Percentiles rank a stretch among this genome's conserved stretches.
Evolutionary conservation across 2,329 filamentous ascomycete genomes (phyloP).

Genomic region (Nemania sp.): DNA sequence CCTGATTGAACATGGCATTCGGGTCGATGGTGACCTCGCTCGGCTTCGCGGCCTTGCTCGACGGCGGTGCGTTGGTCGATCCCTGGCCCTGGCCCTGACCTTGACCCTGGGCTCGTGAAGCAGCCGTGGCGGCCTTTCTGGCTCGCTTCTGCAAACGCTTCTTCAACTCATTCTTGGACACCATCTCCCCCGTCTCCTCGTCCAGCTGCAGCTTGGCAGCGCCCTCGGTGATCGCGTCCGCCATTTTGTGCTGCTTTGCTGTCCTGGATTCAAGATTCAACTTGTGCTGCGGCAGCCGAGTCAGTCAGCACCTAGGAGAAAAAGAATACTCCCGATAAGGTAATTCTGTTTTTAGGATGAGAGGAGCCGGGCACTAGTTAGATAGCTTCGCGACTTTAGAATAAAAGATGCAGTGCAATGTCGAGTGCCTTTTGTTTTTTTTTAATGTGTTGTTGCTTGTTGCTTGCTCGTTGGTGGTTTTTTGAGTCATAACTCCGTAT

Average conservation of each 20-base stretch:
- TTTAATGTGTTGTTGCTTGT: too few relatives aligned
- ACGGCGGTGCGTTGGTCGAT: slow-evolving; percentile 33
- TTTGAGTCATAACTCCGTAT: background rate
- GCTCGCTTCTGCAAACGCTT: slow-evolving; percentile 62
- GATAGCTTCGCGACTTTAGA: background rate
- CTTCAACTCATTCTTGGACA: slow-evolving; percentile 66
- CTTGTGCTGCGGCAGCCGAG: background rate
- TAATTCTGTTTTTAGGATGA: background rate
- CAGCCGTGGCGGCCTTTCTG: slow-evolving; percentile 56
- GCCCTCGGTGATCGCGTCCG: background rate
- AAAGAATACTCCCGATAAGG: background rate
- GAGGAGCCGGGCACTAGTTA: too few relatives aligned
- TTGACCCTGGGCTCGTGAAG: slow-evolving; percentile 45
- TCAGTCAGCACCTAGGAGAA: background rate
- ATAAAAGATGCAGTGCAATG: background rate
- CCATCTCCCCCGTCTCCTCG: slow-evolving; percentile 63
- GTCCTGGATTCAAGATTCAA: background rate
- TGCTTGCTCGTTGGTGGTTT: background rate
- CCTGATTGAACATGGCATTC: slow-evolving; percentile 78
- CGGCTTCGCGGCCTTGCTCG: slow-evolving; percentile 44
- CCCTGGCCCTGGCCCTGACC: slow-evolving; percentile 48
- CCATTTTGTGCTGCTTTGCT: background rate
- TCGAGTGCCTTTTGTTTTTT: background rate
- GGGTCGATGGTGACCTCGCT: slow-evolving; percentile 53
- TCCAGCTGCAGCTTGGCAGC: slow-evolving; percentile 4